These are phyloP conservation scores for Yarrowia hollandica DNA, from an alignment of 805 yeast genomes.

Conservation along the genomic window DNA sequence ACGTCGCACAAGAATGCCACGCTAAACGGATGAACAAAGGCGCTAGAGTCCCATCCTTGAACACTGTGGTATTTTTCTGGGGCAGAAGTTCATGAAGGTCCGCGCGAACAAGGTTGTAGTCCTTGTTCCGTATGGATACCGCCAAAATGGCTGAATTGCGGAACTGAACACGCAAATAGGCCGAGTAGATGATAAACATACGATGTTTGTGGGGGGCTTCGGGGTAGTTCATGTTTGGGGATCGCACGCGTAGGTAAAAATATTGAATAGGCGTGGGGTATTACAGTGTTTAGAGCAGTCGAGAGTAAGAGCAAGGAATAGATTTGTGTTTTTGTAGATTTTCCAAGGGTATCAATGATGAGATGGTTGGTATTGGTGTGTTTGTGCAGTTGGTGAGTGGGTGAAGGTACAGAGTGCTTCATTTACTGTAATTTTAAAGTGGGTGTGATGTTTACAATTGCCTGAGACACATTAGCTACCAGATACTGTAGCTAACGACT, in stretches of 20 bases:
- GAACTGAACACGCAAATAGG: constrained; percentile 21
- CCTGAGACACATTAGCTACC: too few species aligned
- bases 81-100: constrained; percentile 5
- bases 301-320: neutral
- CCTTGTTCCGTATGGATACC: neutral
- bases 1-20: constrained; percentile 89
- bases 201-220: neutral
- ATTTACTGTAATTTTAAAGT: too few species aligned
- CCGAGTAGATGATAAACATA: constrained; percentile 12
- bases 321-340: too few species aligned
- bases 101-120: constrained; percentile 7
- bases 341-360: too few species aligned
- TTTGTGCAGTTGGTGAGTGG: too few species aligned
- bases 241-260: too few species aligned
- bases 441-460: too few species aligned
- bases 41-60: constrained; percentile 66
- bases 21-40: constrained; percentile 78
- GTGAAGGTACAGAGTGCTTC: too few species aligned
- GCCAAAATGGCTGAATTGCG: constrained; percentile 10
- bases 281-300: neutral
- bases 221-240: constrained; percentile 15
- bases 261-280: too few species aligned
- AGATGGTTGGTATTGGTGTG: too few species aligned
- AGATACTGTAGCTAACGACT: too few species aligned
- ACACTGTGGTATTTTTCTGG: constrained; percentile 40